phyloP scores from a whole-genome alignment of 2,329 filamentous ascomycete genomes.

The Penicillium sp. region DNA sequence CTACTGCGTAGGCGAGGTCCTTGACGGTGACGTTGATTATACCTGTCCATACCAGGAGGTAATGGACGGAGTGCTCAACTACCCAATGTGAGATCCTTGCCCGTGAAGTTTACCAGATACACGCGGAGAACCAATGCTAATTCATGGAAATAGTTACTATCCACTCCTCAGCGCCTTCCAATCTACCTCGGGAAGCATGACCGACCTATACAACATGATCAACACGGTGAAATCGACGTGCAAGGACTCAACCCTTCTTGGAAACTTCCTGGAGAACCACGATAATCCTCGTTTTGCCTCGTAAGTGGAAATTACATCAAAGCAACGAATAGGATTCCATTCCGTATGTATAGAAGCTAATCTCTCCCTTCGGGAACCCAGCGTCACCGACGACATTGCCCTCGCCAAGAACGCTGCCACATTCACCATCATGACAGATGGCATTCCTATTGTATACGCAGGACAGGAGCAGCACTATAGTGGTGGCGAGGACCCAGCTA shows the following conservation, averaged over 20 bases:
- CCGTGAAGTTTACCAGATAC: not conserved
- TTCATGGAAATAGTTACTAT: slow-evolving; percentile 16
- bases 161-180: slow-evolving; percentile 36
- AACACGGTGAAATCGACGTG: slow-evolving; percentile 35
- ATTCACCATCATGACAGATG: slow-evolving; percentile 59
- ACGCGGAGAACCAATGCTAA: not conserved
- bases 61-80: slow-evolving; percentile 51
- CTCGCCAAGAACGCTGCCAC: slow-evolving; percentile 62
- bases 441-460: slow-evolving; percentile 65
- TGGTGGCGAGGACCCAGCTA: slow-evolving; percentile 50
- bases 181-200: slow-evolving; percentile 32
- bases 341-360: not conserved
- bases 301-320: slow-evolving; percentile 9
- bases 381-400: slow-evolving; percentile 30
- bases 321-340: not conserved
- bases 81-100: slow-evolving; percentile 36
- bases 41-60: slow-evolving; percentile 49
- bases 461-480: slow-evolving; percentile 64
- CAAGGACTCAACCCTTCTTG: slow-evolving; percentile 49
- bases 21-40: slow-evolving; percentile 41
- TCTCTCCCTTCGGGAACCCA: not conserved
- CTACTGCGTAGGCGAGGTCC: slow-evolving; percentile 52
- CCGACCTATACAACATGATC: slow-evolving; percentile 34
- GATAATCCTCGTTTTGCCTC: slow-evolving; percentile 57
- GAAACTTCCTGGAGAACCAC: slow-evolving; percentile 61